These are phyloP conservation scores for Beauveria bassiana DNA, from an alignment of 2,329 filamentous ascomycete genomes.

Conservation along the genomic window DNA sequence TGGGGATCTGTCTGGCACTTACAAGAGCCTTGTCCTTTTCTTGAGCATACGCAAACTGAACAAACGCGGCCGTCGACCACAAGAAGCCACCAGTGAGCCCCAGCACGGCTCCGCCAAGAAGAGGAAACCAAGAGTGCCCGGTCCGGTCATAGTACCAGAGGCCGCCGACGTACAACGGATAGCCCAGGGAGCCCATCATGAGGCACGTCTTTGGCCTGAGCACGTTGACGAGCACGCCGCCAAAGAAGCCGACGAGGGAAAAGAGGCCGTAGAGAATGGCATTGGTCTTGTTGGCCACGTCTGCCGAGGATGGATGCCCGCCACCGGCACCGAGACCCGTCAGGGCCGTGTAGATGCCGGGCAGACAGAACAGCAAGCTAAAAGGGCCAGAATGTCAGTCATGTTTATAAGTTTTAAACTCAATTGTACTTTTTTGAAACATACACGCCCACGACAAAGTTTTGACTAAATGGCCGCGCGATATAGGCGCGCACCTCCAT, in stretches of 20 bases:
- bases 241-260: slow-evolving; percentile 12
- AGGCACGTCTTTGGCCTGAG: slow-evolving; percentile 14
- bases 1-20: neutral
- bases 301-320: slow-evolving; percentile 13
- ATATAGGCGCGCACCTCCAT: neutral
- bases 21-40: slow-evolving; percentile 12
- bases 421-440: neutral
- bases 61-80: slow-evolving; percentile 13
- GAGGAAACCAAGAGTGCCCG: slow-evolving; percentile 14
- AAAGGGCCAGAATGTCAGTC: neutral
- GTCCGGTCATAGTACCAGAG: slow-evolving; percentile 17
- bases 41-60: slow-evolving; percentile 10
- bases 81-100: slow-evolving; percentile 15
- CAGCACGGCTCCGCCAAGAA: slow-evolving; percentile 15
- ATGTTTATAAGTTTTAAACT: too few relatives aligned
- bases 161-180: slow-evolving; percentile 16
- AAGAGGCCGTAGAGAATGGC: slow-evolving; percentile 15
- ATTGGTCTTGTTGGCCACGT: slow-evolving; percentile 15
- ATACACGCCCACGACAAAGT: slow-evolving; percentile 4
- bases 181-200: slow-evolving; percentile 15
- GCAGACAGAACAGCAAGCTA: slow-evolving; percentile 16
- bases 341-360: slow-evolving; percentile 18
- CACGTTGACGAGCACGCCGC: slow-evolving; percentile 15
- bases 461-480: slow-evolving; percentile 7
- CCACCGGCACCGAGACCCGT: slow-evolving; percentile 19